Evolutionary conservation across 176 grass and related monocot genomes (phyloP), one percentile per base, ranked within the genome.

Genomic region (Pontederia crassipes): DNA sequence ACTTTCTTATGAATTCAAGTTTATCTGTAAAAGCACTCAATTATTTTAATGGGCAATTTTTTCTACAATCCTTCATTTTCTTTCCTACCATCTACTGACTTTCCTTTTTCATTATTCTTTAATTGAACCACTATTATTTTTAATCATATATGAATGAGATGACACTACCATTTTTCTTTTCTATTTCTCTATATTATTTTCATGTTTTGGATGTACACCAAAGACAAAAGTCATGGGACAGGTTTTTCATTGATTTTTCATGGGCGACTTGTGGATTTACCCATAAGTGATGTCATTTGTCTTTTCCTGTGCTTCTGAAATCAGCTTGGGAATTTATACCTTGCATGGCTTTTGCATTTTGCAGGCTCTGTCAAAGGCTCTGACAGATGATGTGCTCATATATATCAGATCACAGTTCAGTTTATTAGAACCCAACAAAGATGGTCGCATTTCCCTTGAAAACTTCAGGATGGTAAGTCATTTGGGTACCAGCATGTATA

Each of bases 301-400:
- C 29, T 35, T 35, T 35, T 35, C 29, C 2, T 35, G 29, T 35
- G 29, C 2, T 35, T 4, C 2, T 35, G 29, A 35, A 35, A 4
- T 35, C 4, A 35, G 29, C 29, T 35, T 35, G 29, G 29, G 29
- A 35, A 4, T 11, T 59, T 27, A 59, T 28, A 12, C 12, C 11
- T 1, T 17, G 12, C 11, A 12, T 27, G 12, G 4, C 11, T 64
- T 10, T 64, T 24, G 24, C 11, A 61, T 62, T 68, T 75, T 16
- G 45, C 76, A 96, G 92, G 87, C 92, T 57, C 77, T 96, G 59
- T 96, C 92, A 52, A 87, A 70, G 58, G 92, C 87, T 69, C 73
- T 96, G 80, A 90, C 92, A 79, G 92, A 96, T 70, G 86, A 96
- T 32, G 92, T 87, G 54, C 80, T 96, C 68, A 78, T 96, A 61